Evolutionary conservation across 1,284 basidiomycete genomes (phyloP).

Genomic region (Ustilago crameri): DNA sequence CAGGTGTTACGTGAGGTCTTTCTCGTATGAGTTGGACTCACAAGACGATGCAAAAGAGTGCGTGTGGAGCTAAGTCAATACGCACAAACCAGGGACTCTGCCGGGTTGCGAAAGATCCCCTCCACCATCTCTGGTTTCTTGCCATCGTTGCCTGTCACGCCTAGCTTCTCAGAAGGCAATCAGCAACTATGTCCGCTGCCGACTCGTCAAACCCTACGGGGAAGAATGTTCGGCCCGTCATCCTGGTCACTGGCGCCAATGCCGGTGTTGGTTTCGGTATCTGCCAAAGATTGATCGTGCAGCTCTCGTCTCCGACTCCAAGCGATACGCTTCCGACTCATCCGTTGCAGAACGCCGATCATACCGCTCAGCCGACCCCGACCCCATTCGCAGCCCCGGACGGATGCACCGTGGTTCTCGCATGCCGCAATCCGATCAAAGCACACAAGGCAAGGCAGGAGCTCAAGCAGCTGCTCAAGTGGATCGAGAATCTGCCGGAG

Average conservation of each 20-base stretch:
- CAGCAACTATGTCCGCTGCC: conserved; percentile 18
- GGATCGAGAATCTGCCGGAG: conserved; percentile 57
- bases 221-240: conserved; percentile 54
- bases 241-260: conserved; percentile 66
- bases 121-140: background rate
- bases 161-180: background rate
- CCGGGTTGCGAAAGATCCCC: background rate
- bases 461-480: conserved; percentile 54
- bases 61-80: no score
- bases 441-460: conserved; percentile 62
- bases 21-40: background rate
- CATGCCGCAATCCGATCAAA: conserved; percentile 67
- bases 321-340: conserved; percentile 54
- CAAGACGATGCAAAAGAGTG: no score
- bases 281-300: conserved; percentile 65
- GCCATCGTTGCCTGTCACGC: background rate
- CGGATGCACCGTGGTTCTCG: conserved; percentile 65
- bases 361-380: conserved; percentile 27
- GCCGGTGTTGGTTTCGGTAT: conserved; percentile 66
- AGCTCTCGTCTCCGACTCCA: conserved; percentile 64
- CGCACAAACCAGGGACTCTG: no score
- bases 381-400: conserved; percentile 65
- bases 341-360: conserved; percentile 30
- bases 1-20: conserved; percentile 1
- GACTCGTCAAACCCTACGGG: conserved; percentile 17